These are phyloP conservation scores for Rauvolfia tetraphylla DNA, from an alignment of 257 asterid genomes.

Conservation along the genomic window DNA sequence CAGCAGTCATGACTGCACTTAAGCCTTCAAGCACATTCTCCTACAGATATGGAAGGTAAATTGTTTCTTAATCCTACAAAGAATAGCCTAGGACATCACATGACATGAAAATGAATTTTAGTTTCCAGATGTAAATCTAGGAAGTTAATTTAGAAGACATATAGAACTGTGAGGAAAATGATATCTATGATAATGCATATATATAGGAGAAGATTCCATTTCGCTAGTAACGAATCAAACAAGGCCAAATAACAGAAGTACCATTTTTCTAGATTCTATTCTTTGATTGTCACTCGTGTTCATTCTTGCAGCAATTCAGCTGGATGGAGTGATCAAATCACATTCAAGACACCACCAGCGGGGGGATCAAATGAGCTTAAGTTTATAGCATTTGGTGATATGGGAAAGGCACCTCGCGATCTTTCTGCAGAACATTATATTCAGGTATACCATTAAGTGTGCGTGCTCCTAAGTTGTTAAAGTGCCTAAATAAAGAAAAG, in stretches of 20 bases:
- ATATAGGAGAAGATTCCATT: not conserved
- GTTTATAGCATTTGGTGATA: slow-evolving; percentile 77
- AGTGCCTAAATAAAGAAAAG: no score
- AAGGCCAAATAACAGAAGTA: no score
- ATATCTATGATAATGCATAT: no score
- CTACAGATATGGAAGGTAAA: slow-evolving; percentile 77
- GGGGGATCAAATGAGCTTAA: slow-evolving; percentile 58
- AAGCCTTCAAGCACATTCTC: slow-evolving; percentile 52
- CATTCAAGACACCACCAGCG: slow-evolving; percentile 64
- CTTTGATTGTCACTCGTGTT: not conserved
- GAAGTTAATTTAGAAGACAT: not conserved
- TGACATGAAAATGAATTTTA: not conserved
- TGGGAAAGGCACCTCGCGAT: slow-evolving; percentile 93
- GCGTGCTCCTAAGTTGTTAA: no score
- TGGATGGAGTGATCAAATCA: slow-evolving; percentile 68
- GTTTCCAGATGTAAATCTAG: no score
- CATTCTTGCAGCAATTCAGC: slow-evolving; percentile 43
- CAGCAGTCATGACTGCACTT: slow-evolving; percentile 64
- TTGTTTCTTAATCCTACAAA: not conserved
- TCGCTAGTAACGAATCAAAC: no score
- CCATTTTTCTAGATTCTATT: no score
- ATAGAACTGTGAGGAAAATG: not conserved
- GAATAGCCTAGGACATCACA: not conserved
- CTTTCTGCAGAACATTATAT: slow-evolving; percentile 66
- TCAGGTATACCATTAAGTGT: slow-evolving; percentile 41